Base-by-base conservation (phyloP, 1,139 yeast genomes). In the Meyerozyma sp. region DNA sequence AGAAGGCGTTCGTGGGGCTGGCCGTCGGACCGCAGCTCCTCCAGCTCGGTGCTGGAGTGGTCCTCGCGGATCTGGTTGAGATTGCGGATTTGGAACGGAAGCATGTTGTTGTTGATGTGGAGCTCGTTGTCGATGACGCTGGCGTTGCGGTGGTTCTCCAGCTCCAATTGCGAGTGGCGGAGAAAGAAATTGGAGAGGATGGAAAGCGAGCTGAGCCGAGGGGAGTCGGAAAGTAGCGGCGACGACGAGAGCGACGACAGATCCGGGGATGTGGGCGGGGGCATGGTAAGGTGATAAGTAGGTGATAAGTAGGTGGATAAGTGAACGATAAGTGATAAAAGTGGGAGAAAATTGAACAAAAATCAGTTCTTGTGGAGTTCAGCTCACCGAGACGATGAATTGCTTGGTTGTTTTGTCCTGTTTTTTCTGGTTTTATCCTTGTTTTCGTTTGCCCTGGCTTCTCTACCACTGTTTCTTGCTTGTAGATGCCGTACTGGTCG, bases 1-100 rank as follows among this genome's bases (percentile, higher is more conserved):
- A 65, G 50, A n/a, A 63, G 50, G 29, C 61, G 46, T 43, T 63
- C 66, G 38, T 52, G 54, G 7, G 58, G 45, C 36, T 49, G 55
- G 23, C 53, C 44, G 25, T 54, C 57, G 3, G 52, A 49, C 8
- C 54, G 46, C 32, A 54, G 43, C 16, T 44, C 43, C 11, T 42
- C 47, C 20, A 35, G 40, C 29, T 28, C 35, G 23, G 29, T 39
- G 29, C 42, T 23, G 20, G 43, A 36, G 36, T 32, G 23, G 25
- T 35, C 36, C 11, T 44, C 41, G 14, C 16, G 20, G n/a, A 37
- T 23, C 28, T 40, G 40, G 29, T 40, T 36, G 30, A 30, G 32
- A 40, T 37, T 38, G 40, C 18, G 45, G 41, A 41, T 48, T 43
- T 34, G 49, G 43, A 25, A 46, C 40, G 32, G 47, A 41, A 25